Conservation (phyloP, 2,329 filamentous ascomycete genomes). For the Fusarium transvaalense region DNA sequence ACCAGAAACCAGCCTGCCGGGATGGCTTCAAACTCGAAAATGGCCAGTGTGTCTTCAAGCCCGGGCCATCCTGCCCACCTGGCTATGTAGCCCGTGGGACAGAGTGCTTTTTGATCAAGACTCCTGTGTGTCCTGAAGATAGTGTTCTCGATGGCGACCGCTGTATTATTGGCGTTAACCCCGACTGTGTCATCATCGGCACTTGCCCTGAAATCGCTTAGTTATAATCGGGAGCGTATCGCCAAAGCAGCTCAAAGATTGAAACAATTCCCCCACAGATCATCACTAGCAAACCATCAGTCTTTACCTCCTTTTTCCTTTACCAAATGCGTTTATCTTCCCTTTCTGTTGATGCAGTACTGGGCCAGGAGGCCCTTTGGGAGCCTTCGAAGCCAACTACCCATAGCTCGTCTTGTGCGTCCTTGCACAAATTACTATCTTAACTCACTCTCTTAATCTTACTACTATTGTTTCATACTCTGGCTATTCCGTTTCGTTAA, state of each 20-base stretch:
- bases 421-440: neutral
- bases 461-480: too few species aligned
- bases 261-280: neutral
- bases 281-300: neutral
- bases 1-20: neutral
- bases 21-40: neutral
- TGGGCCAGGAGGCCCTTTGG: neutral
- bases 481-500: too few species aligned
- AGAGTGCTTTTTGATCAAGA: neutral
- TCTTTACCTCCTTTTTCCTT: neutral
- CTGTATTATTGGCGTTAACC: neutral
- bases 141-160: neutral
- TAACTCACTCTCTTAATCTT: neutral
- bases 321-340: neutral
- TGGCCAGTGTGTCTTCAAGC: constrained; percentile 5
- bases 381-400: neutral
- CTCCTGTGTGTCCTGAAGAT: neutral
- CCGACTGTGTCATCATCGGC: neutral
- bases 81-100: neutral
- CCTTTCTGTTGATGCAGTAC: neutral
- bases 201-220: constrained; percentile 5
- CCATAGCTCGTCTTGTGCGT: neutral
- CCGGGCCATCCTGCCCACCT: neutral
- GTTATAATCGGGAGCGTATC: neutral
- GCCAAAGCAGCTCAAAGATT: neutral